Conservation (phyloP, 2,329 filamentous ascomycete genomes). For the Xylaria sp. region DNA sequence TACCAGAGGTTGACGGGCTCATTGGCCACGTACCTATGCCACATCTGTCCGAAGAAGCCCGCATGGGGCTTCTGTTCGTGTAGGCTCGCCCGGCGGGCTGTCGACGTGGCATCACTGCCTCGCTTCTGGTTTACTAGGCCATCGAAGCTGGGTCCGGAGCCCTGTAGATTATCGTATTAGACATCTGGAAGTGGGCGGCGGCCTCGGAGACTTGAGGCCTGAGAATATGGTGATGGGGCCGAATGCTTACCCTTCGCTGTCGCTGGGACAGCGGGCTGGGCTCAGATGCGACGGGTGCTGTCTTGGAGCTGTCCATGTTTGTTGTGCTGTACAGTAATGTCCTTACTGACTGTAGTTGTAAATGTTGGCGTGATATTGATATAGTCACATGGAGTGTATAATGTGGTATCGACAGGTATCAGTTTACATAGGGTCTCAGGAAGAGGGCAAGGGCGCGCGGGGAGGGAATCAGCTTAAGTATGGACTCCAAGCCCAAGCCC, state of each 20-base stretch:
- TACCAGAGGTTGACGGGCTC: not conserved
- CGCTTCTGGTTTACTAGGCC: conserved; percentile 56
- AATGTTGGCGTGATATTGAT: conserved; percentile 3
- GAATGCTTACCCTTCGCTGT: conserved; percentile 32
- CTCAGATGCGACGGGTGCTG: conserved; percentile 7
- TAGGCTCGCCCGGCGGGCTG: conserved; percentile 57
- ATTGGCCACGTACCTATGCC: conserved; percentile 53
- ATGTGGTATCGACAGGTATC: not conserved
- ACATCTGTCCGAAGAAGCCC: conserved; percentile 58
- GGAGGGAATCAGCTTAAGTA: conserved; percentile 1
- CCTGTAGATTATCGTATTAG: conserved; percentile 35
- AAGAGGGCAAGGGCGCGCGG: not conserved
- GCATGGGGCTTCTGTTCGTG: conserved; percentile 54
- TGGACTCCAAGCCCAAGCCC: not conserved
- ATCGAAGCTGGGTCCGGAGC: conserved; percentile 55
- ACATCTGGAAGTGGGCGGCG: not conserved
- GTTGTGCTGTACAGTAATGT: conserved; percentile 1
- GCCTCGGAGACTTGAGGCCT: not conserved
- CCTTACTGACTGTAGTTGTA: not conserved
- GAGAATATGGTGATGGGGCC: not conserved
- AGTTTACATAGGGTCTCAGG: not conserved
- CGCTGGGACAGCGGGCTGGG: conserved; percentile 22
- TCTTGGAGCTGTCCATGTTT: conserved; percentile 32
- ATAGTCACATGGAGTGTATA: not conserved
- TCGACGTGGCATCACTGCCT: conserved; percentile 42